Percentiles rank a stretch among this genome's conserved stretches.
These are phyloP conservation scores for Lipomyces sp. DNA, from an alignment of 805 yeast genomes.

Conservation along the genomic window DNA sequence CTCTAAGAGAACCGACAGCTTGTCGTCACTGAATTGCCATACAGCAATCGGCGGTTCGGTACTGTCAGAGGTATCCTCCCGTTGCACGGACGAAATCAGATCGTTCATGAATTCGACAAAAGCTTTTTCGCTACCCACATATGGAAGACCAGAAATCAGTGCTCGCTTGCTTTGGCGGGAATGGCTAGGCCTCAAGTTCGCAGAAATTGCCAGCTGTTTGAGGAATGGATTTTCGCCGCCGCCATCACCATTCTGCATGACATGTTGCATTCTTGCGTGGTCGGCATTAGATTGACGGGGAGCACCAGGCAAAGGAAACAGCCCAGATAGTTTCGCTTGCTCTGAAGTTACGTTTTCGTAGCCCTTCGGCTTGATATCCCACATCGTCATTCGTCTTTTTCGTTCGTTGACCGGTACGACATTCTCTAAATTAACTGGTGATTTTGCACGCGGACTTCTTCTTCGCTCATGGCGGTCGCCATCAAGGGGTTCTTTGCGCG, in stretches of 20 bases:
- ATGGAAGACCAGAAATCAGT: slow-evolving; percentile 22
- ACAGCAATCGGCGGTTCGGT: slow-evolving; percentile 12
- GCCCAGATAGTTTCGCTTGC: slow-evolving; percentile 72
- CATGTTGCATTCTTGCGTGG: slow-evolving; percentile 16
- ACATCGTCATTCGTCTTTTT: slow-evolving; percentile 50
- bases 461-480: slow-evolving; percentile 18
- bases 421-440: slow-evolving; percentile 38
- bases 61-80: slow-evolving; percentile 1
- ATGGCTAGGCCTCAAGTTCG: slow-evolving; percentile 22
- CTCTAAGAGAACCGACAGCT: slow-evolving; percentile 45
- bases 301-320: slow-evolving; percentile 72
- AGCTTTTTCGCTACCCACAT: slow-evolving; percentile 7
- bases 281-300: slow-evolving; percentile 36
- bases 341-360: slow-evolving; percentile 72
- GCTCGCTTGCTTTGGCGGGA: slow-evolving; percentile 29
- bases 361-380: slow-evolving; percentile 73
- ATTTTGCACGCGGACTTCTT: slow-evolving; percentile 4
- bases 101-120: slow-evolving; percentile 23
- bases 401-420: slow-evolving; percentile 52
- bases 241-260: slow-evolving; percentile 5
- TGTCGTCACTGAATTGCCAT: slow-evolving; percentile 22
- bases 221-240: slow-evolving; percentile 12
- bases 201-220: slow-evolving; percentile 18
- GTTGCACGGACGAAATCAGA: slow-evolving; percentile 21
- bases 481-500: slow-evolving; percentile 27